A percentile compares a stretch with the other conserved stretches of the same genome.
phyloP scores from a whole-genome alignment of 2,329 filamentous ascomycete genomes.

The Neonectria faginata region DNA sequence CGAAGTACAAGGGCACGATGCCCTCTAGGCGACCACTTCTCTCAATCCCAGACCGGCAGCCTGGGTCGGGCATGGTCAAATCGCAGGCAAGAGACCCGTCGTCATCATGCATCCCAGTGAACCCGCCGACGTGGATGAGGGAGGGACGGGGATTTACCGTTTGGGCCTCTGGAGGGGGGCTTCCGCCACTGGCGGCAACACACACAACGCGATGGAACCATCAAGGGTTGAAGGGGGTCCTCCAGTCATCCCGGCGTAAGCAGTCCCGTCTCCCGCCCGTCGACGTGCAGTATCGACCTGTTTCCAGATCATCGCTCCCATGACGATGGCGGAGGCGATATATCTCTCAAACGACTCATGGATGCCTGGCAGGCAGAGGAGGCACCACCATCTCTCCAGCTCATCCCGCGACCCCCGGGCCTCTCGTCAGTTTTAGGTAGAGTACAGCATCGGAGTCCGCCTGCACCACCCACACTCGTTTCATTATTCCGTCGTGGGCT shows the following conservation, averaged over 20 bases:
- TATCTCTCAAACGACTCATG: conserved; percentile 3
- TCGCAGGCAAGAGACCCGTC: conserved; percentile 7
- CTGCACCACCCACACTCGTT: neutral
- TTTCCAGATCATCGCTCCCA: conserved; percentile 7
- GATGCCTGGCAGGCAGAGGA: conserved; percentile 7
- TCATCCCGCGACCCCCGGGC: neutral
- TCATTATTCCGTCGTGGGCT: neutral
- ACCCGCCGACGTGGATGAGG: conserved; percentile 9
- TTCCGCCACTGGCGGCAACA: conserved; percentile 19
- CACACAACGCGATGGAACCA: neutral
- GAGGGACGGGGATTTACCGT: neutral
- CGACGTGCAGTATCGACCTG: neutral
- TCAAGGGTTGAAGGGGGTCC: neutral
- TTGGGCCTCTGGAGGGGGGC: conserved; percentile 1
- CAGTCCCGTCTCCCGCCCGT: neutral
- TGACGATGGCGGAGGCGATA: neutral
- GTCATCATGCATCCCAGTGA: conserved; percentile 29
- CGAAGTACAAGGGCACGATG: neutral
- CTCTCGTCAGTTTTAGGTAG: neutral
- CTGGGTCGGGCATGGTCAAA: conserved; percentile 3
- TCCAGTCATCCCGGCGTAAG: conserved; percentile 1
- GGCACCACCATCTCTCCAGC: neutral
- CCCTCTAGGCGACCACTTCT: neutral
- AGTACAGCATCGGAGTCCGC: neutral
- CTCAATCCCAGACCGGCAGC: neutral